These are phyloP conservation scores for Penicillium psychrofluorescens DNA, from an alignment of 495 filamentous ascomycete species.

Conservation along the genomic window DNA sequence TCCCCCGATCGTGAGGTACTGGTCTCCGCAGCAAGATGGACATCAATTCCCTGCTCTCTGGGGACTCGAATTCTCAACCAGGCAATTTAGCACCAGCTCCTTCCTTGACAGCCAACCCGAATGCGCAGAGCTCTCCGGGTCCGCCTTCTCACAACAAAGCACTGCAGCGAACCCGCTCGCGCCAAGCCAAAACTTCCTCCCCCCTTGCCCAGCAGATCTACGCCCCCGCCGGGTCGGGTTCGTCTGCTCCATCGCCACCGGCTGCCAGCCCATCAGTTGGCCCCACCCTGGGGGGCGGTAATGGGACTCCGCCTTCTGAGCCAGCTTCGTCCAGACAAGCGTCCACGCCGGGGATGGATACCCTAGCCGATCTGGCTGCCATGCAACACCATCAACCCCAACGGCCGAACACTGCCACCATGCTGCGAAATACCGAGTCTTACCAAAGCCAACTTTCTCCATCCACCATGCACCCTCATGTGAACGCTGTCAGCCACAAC, in stretches of 20 bases:
- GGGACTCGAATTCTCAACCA: slow-evolving; percentile 50
- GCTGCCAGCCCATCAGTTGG: slow-evolving; percentile 14
- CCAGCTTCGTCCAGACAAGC: slow-evolving; percentile 32
- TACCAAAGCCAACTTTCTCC: slow-evolving; percentile 45
- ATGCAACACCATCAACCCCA: slow-evolving; percentile 58
- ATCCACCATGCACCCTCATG: slow-evolving; percentile 36
- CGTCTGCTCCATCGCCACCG: slow-evolving; percentile 29
- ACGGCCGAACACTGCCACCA: slow-evolving; percentile 32
- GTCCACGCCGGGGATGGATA: slow-evolving; percentile 58
- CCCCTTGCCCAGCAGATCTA: slow-evolving; percentile 37
- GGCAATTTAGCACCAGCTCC: slow-evolving; percentile 34
- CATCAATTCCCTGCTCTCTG: slow-evolving; percentile 66
- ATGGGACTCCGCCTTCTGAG: slow-evolving; percentile 28
- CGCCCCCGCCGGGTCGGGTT: slow-evolving; percentile 20
- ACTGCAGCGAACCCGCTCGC: slow-evolving; percentile 27
- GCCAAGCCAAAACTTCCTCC: slow-evolving; percentile 32
- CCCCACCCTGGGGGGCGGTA: slow-evolving; percentile 23
- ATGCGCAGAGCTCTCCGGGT: slow-evolving; percentile 22
- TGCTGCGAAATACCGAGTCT: slow-evolving; percentile 38
- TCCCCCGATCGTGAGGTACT: slow-evolving; percentile 4
- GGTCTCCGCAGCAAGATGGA: slow-evolving; percentile 46
- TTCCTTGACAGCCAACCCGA: slow-evolving; percentile 9
- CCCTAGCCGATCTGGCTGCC: slow-evolving; percentile 56
- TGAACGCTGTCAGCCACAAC: slow-evolving; percentile 45
- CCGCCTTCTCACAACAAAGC: slow-evolving; percentile 27